Evolutionary conservation across 495 filamentous ascomycete genomes (phyloP).

Genomic region (Penicillium longicatenatum): DNA sequence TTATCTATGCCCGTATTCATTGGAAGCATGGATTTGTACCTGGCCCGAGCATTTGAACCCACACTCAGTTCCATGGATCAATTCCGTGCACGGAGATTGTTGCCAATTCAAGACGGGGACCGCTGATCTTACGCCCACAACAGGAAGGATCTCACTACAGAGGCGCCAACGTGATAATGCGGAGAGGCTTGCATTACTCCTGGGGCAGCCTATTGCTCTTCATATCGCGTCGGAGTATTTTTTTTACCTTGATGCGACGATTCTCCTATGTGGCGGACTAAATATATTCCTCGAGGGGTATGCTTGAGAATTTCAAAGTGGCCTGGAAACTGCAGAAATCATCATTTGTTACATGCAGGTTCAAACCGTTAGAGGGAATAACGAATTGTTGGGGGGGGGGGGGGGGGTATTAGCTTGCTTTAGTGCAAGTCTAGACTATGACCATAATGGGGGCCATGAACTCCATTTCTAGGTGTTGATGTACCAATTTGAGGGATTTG

Average conservation of each 20-base stretch:
- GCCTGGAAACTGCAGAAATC: conserved; percentile 30
- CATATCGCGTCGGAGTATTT: conserved; percentile 17
- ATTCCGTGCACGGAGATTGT: conserved; percentile 16
- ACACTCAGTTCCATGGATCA: conserved; percentile 17
- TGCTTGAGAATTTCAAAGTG: conserved; percentile 15
- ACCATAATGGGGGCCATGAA: not conserved
- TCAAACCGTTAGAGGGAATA: not conserved
- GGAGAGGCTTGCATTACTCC: conserved; percentile 28
- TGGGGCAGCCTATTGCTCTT: conserved; percentile 15
- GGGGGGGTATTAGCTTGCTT: not conserved
- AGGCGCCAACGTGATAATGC: conserved; percentile 26
- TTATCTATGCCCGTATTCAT: not conserved
- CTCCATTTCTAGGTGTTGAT: not conserved
- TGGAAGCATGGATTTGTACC: not conserved
- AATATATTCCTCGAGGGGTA: conserved; percentile 7
- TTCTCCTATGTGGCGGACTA: conserved; percentile 9
- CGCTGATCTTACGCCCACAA: conserved; percentile 23
- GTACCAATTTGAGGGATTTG: conserved; percentile 2
- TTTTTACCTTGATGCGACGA: no score
- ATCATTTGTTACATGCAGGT: conserved; percentile 1
- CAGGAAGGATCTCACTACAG: not conserved
- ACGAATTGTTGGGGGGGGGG: not conserved
- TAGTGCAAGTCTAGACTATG: not conserved
- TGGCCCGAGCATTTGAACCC: conserved; percentile 8
- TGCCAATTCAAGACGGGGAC: conserved; percentile 20